Evolutionary conservation across 768 basidiomycete species (phyloP), one percentile per base, ranked within the genome.

Genomic region (Mycena floridula): DNA sequence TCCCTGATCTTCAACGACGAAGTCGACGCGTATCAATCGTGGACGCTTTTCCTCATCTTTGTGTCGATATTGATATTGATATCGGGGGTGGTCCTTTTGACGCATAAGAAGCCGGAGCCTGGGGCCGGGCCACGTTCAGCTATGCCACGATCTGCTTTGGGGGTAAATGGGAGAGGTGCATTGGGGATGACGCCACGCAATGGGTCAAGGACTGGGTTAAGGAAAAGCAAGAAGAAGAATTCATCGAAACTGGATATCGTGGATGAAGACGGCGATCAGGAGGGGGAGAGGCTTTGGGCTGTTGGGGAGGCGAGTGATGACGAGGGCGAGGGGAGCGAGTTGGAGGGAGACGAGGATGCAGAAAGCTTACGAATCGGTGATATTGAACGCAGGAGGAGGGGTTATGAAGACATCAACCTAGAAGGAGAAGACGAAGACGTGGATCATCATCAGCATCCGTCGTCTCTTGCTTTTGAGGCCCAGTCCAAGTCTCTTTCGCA

Each of bases 81-180:
- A 37, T 80, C 76, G 0, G 94, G 95, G 8, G 95, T 98, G 42
- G 85, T 94, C n/a, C 77, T 97, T 1, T 72, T 97, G 21, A 94
- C 92, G 3, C 82, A 89, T 66, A 94, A 97, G 70, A 92, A 94
- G 55, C 85, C 90, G 0, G 86, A 89, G 59, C 66, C 72, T 40
- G 54, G 59, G 25, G 51, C 58, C 43, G 53, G 59, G 47, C 59
- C 64, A 9, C 37, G 52, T 50, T 59, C 45, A 56, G 66, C 49
- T n/a, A 53, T 46, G 15, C 59, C 65, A 15, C 56, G 64, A 16
- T 54, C 63, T 22, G 49, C 54, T 18, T 43, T 59, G 37, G 54
- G 53, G 25, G 49, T 46, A 16, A 50, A 52, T 44, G 32, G 52
- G 25, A 64, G 62, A 49, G 57, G 57, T 25, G 54, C 50, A 27